A percentile compares a stretch with the other conserved stretches of the same genome.
These are phyloP conservation scores for Penicillium waksmanii DNA, from an alignment of 495 filamentous ascomycete species.

Conservation along the genomic window DNA sequence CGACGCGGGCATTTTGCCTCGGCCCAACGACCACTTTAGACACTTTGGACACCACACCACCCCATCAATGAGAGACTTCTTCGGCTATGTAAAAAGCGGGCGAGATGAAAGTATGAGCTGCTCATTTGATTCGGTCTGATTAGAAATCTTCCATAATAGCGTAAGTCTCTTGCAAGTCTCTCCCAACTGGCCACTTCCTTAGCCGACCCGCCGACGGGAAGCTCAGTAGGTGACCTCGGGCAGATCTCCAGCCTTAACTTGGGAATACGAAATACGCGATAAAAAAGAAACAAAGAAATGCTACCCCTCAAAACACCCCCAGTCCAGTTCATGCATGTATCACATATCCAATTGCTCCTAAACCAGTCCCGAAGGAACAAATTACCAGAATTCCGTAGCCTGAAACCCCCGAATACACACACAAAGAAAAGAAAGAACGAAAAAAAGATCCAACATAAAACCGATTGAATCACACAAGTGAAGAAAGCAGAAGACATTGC, in stretches of 20 bases:
- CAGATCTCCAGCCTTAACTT: slow-evolving; percentile 18
- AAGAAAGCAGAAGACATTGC: slow-evolving; percentile 25
- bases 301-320: background rate
- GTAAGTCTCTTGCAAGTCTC: background rate
- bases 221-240: slow-evolving; percentile 15
- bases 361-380: slow-evolving; percentile 18
- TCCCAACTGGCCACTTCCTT: background rate
- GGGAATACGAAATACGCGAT: background rate
- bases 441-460: slow-evolving; percentile 7
- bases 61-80: background rate
- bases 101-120: too few relatives aligned
- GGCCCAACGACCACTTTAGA: slow-evolving; percentile 19
- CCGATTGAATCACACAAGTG: slow-evolving; percentile 1
- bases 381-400: slow-evolving; percentile 32
- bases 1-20: slow-evolving; percentile 28
- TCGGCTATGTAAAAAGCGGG: background rate
- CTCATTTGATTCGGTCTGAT: background rate
- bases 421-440: slow-evolving; percentile 20
- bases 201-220: background rate
- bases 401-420: slow-evolving; percentile 12
- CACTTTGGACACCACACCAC: background rate
- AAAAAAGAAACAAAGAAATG: background rate
- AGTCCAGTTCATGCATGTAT: slow-evolving; percentile 6
- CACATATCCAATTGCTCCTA: slow-evolving; percentile 19
- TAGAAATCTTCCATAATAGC: background rate